Conservation (phyloP, 1,284 basidiomycete species). For the Sanghuangporus weigelae region DNA sequence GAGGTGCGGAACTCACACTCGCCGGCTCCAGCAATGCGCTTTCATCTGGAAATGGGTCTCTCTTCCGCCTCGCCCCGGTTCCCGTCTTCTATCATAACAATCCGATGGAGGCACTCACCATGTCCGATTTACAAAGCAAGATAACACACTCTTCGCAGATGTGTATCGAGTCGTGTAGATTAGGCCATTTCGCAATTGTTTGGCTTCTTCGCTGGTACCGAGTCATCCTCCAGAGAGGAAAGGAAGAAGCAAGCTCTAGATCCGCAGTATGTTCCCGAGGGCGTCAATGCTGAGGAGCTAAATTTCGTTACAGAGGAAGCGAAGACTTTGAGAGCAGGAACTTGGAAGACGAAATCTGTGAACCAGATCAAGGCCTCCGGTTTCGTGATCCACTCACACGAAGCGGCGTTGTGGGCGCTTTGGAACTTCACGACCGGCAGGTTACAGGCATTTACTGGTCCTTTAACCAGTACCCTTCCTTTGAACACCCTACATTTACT, state of each 20-base stretch:
- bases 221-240: not conserved
- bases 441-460: no score
- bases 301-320: slow-evolving; percentile 4
- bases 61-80: slow-evolving; percentile 12
- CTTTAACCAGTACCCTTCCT: no score
- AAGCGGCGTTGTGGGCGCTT: slow-evolving; percentile 12
- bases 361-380: slow-evolving; percentile 8
- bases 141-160: slow-evolving; percentile 9
- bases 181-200: slow-evolving; percentile 4
- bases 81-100: slow-evolving; percentile 4
- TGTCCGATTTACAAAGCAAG: not conserved
- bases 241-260: slow-evolving; percentile 1
- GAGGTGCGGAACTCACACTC: not conserved
- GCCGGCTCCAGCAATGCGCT: not conserved
- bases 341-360: slow-evolving; percentile 10
- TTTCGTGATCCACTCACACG: slow-evolving; percentile 16
- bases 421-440: slow-evolving; percentile 12
- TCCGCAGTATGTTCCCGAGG: not conserved
- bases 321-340: slow-evolving; percentile 3
- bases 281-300: not conserved
- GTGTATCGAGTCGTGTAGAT: slow-evolving; percentile 8
- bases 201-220: not conserved
- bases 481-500: no score
- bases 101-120: not conserved
- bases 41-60: slow-evolving; percentile 10